phyloP scores from a whole-genome alignment of 1,284 basidiomycete genomes.

The Ganoderma resinaceum region DNA sequence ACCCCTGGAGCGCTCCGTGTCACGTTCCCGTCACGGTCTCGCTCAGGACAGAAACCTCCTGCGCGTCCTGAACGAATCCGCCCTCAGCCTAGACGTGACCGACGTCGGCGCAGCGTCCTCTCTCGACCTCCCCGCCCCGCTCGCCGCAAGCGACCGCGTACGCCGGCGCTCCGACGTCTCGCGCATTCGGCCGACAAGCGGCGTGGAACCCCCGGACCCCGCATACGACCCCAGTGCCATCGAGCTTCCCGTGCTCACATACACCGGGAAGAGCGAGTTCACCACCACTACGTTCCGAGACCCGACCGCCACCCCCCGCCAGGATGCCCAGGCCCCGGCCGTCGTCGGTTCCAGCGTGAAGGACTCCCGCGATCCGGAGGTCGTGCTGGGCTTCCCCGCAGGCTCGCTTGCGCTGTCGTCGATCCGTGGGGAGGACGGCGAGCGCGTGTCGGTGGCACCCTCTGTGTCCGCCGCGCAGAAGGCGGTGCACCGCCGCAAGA shows the following conservation, averaged over 20 bases:
- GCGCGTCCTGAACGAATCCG: constrained; percentile 17
- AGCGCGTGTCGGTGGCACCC: not conserved
- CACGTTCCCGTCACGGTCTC: not conserved
- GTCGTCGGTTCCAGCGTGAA: not conserved
- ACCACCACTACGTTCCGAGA: not conserved
- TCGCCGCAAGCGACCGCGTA: constrained; percentile 31
- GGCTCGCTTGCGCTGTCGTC: constrained; percentile 20
- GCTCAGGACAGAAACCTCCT: not conserved
- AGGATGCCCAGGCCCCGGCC: constrained; percentile 11
- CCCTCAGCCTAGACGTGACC: constrained; percentile 28
- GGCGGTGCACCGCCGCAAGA: constrained; percentile 17
- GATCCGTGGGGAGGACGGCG: constrained; percentile 48
- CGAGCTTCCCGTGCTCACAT: constrained; percentile 29
- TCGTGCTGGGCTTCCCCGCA: constrained; percentile 26
- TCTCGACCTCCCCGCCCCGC: constrained; percentile 16
- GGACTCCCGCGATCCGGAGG: constrained; percentile 23
- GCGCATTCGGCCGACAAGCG: constrained; percentile 22
- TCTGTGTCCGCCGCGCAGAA: constrained; percentile 29
- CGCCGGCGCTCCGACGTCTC: constrained; percentile 34
- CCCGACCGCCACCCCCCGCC: constrained; percentile 6
- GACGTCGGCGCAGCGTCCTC: constrained; percentile 22
- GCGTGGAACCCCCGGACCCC: constrained; percentile 22
- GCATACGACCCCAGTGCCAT: constrained; percentile 28
- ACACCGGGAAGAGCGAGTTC: not conserved
- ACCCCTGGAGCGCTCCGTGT: constrained; percentile 2